A percentile compares a stretch with the other conserved stretches of the same genome.
Conservation (phyloP, 768 basidiomycete species). For the Amanita exitialis region DNA sequence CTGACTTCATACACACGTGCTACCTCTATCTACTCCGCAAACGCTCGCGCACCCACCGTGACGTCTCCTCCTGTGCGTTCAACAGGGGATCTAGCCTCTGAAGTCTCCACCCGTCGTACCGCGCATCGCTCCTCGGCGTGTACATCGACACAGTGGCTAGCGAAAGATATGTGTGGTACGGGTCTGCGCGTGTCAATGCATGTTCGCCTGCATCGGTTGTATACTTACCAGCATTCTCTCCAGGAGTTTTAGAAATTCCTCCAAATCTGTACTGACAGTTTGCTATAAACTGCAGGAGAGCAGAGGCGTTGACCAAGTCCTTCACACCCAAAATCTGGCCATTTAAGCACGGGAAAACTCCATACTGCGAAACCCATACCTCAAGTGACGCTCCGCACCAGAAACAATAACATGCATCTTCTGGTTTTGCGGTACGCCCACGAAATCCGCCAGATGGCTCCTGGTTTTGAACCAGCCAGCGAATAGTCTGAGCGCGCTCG, state of each 20-base stretch:
- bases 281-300: slow-evolving; percentile 56
- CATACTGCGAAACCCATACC: slow-evolving; percentile 30
- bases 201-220: not conserved
- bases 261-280: slow-evolving; percentile 83
- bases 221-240: slow-evolving; percentile 62
- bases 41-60: slow-evolving; percentile 53
- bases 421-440: slow-evolving; percentile 79
- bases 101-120: slow-evolving; percentile 42
- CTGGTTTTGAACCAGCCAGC: slow-evolving; percentile 77
- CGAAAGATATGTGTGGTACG: slow-evolving; percentile 91
- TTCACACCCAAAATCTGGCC: slow-evolving; percentile 58
- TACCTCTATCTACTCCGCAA: slow-evolving; percentile 26
- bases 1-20: not conserved
- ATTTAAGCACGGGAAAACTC: not conserved
- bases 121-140: slow-evolving; percentile 27
- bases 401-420: slow-evolving; percentile 95
- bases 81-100: slow-evolving; percentile 55
- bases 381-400: slow-evolving; percentile 82
- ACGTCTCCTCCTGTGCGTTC: slow-evolving; percentile 60
- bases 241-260: slow-evolving; percentile 79
- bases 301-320: slow-evolving; percentile 43
- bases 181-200: slow-evolving; percentile 40
- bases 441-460: slow-evolving; percentile 67
- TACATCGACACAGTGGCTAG: slow-evolving; percentile 73
- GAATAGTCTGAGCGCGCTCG: slow-evolving; percentile 46